A percentile compares a stretch with the other conserved stretches of the same genome.
Evolutionary conservation across 495 filamentous ascomycete genomes (phyloP).

Genomic region (Penicillium pulvis): DNA sequence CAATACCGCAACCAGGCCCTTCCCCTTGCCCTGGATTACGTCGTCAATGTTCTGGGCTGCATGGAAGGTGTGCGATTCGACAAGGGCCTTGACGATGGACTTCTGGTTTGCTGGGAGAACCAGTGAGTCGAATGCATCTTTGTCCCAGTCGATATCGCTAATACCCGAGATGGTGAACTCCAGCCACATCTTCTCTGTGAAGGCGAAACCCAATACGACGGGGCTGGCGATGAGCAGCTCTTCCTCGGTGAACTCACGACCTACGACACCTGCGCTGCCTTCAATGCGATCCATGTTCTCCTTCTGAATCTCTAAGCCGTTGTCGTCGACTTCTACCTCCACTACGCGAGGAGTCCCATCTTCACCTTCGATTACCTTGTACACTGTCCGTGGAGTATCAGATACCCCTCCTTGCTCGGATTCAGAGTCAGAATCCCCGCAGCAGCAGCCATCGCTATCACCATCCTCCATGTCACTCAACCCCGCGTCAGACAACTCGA

Average conservation of each 20-base stretch:
- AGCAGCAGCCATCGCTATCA: constrained; percentile 43
- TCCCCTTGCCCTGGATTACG: constrained; percentile 77
- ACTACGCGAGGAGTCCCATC: constrained; percentile 61
- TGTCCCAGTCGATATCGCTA: constrained; percentile 80
- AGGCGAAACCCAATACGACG: constrained; percentile 89
- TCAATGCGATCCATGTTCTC: constrained; percentile 62
- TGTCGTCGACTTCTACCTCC: constrained; percentile 62
- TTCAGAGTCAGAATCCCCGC: constrained; percentile 56
- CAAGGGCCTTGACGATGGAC: constrained; percentile 76
- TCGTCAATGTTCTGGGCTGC: constrained; percentile 82
- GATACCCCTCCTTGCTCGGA: constrained; percentile 44
- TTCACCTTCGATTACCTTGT: constrained; percentile 67
- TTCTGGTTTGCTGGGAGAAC: constrained; percentile 77
- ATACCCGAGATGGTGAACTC: constrained; percentile 86
- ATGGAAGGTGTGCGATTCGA: constrained; percentile 80
- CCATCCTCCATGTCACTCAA: constrained; percentile 46
- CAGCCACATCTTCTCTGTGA: constrained; percentile 88
- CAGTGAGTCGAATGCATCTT: constrained; percentile 75
- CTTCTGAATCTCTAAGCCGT: constrained; percentile 62
- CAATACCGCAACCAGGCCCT: constrained; percentile 72
- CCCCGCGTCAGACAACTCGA: constrained; percentile 55
- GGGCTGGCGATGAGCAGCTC: constrained; percentile 90
- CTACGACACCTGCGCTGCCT: constrained; percentile 38
- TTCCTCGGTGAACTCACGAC: constrained; percentile 73
- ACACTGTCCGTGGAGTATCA: constrained; percentile 59